Evolutionary conservation across 129 eudicot genomes (phyloP), one percentile per base, ranked within the genome.

Genomic region (Pseudognaphalium luteoalbum): DNA sequence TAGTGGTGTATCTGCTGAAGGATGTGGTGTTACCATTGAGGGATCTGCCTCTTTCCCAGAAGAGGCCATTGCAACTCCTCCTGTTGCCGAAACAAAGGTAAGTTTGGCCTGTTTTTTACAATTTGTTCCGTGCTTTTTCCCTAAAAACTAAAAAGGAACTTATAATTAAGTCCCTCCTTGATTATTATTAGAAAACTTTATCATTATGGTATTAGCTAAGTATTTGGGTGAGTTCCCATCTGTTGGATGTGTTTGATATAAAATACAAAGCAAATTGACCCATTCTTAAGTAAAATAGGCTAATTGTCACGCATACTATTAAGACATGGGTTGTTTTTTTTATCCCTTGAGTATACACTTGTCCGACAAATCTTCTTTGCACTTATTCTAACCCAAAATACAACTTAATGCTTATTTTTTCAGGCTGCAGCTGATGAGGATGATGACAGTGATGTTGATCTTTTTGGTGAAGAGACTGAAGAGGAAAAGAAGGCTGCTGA

Each of bases 401-500:
- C 7, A 44, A 15, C 28, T 66, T 28, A 9, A 28, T 33, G 63
- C 33, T 3, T 20, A 7, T 39, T 29, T 25, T 5, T 72, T 66
- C 84, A 90, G 98, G 96, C 93, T 42, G 66, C 91, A 29, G 96
- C 73, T 76, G 96, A 86, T 34, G 97, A 87, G 65, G 98, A 88
- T 51, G 97, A 92, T 62, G 98, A 91, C 54, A 87, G 85, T 52
- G 96, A 93, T 77, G 96, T 91, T 22, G 99, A 87, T 80, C 88
- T 94, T 29, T 94, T 94, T 30, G 94, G 97, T 17, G 99, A 94
- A 74, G 99, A 94, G 88, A 94, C 97, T 19, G 97, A 94, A 68
- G 99, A 94, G 85, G 97, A 94, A 77, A 94, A 94, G 90, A 87
- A 87, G 84, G 99, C 97, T 60, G 89, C 92, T 57, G 97, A 91